phyloP scores from a whole-genome alignment of 345 rosid species.

The Abelmoschus esculentus region DNA sequence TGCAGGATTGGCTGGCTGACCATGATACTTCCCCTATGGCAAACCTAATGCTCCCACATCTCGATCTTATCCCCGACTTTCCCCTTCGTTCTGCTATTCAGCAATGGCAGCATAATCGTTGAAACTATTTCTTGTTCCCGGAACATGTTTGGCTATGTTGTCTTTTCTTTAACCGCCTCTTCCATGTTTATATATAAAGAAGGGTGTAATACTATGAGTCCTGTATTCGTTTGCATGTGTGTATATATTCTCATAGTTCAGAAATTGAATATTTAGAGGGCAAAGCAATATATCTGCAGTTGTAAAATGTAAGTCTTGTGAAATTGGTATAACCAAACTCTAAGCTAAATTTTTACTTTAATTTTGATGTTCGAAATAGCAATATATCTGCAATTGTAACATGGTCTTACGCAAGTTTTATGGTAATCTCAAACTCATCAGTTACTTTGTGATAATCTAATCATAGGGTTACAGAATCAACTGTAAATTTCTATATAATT shows the following conservation, averaged over 20 bases:
- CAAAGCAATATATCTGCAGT: not conserved
- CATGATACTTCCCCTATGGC: slow-evolving; percentile 71
- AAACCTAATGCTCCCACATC: slow-evolving; percentile 35
- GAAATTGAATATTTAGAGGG: not conserved
- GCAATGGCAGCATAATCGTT: slow-evolving; percentile 41
- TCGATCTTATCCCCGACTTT: slow-evolving; percentile 43
- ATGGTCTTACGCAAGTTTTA: not conserved
- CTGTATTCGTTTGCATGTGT: no score
- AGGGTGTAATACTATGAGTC: not conserved
- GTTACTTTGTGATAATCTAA: not conserved
- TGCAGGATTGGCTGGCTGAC: slow-evolving; percentile 58
- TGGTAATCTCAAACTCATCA: not conserved
- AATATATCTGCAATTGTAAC: no score
- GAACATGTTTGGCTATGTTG: not conserved
- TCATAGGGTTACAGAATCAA: not conserved
- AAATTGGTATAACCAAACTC: not conserved
- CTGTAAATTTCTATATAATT: not conserved
- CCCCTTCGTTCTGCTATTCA: slow-evolving; percentile 62
- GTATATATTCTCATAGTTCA: not conserved
- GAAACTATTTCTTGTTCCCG: not conserved
- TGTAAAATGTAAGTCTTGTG: not conserved
- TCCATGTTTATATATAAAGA: no score
- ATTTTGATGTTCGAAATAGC: not conserved
- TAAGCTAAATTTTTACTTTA: not conserved
- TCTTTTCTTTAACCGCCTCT: not conserved